A percentile compares a stretch with the other conserved stretches of the same genome.
Conservation (phyloP, 495 filamentous ascomycete genomes). For the Letharia columbiana region DNA sequence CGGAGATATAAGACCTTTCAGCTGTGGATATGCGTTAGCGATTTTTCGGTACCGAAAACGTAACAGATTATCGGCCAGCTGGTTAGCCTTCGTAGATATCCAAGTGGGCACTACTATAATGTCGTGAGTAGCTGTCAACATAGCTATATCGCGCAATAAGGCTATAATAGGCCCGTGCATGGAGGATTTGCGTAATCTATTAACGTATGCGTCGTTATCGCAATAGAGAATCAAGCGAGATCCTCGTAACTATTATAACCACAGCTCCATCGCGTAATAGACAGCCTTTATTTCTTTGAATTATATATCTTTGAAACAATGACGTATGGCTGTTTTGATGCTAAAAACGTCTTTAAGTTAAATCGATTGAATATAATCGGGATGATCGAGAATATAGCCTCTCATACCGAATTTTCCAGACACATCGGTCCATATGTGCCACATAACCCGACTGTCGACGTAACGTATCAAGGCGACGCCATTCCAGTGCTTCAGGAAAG, state of each 20-base stretch:
- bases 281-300: constrained; percentile 4
- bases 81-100: not conserved
- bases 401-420: not conserved
- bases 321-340: not conserved
- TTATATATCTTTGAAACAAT: not conserved
- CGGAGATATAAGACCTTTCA: not conserved
- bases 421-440: not conserved
- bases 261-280: not conserved
- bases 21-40: not conserved
- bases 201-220: too few relatives aligned
- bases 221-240: not conserved
- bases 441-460: too few relatives aligned
- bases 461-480: not conserved
- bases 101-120: not conserved
- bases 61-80: not conserved
- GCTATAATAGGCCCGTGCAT: not conserved
- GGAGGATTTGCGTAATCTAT: not conserved
- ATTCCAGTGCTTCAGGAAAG: too few relatives aligned
- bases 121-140: not conserved
- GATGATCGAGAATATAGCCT: not conserved
- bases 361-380: too few relatives aligned
- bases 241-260: not conserved
- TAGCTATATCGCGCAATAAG: not conserved
- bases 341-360: not conserved
- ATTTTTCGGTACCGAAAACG: not conserved